phyloP scores from a whole-genome alignment of 2,329 filamentous ascomycete genomes.

The Pseudogymnoascus sp. region DNA sequence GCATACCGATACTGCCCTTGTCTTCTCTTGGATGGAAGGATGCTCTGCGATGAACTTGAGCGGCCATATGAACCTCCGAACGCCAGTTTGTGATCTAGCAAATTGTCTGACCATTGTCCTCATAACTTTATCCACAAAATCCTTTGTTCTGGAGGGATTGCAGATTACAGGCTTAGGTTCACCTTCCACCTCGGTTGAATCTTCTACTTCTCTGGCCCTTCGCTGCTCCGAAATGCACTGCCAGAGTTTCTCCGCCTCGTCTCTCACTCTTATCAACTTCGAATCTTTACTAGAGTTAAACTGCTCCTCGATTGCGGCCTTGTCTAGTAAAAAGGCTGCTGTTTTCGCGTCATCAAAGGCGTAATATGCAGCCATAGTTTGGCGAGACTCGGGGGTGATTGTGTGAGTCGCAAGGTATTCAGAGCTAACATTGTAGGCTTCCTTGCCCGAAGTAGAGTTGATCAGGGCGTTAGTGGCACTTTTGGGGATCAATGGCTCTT shows the following conservation, averaged over 20 bases:
- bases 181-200: not conserved
- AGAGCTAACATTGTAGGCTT: not conserved
- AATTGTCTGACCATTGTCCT: not conserved
- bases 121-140: not conserved
- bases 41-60: slow-evolving; percentile 1
- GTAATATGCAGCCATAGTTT: not conserved
- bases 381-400: not conserved
- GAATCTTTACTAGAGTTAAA: not conserved
- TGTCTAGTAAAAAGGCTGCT: not conserved
- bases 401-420: not conserved
- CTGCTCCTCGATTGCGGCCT: not conserved
- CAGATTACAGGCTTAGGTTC: not conserved
- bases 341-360: not conserved
- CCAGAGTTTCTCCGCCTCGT: not conserved
- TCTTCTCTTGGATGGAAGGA: not conserved
- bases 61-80: not conserved
- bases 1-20: not conserved
- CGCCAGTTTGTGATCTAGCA: not conserved
- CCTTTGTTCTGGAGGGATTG: not conserved
- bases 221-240: not conserved
- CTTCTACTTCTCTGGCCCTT: not conserved
- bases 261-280: not conserved
- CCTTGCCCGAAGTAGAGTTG: not conserved
- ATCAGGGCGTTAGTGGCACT: not conserved
- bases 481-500: not conserved